Evolutionary conservation across 208 protist species (phyloP).

Genomic region (Leishmania lainsoni): DNA sequence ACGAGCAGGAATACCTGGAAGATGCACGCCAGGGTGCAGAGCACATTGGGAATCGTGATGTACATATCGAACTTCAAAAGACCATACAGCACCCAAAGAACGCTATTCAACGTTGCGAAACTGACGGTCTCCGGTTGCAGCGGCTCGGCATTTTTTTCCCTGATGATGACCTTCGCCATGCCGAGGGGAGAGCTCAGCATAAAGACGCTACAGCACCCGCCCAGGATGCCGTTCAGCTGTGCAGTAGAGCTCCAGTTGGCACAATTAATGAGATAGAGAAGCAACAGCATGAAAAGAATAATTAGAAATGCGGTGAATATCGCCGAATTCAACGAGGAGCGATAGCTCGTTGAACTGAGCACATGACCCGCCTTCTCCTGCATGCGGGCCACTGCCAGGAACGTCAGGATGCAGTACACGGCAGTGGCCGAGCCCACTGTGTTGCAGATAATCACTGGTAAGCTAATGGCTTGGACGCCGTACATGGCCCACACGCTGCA

Average conservation of each 20-base stretch:
- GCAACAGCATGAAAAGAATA: constrained; percentile 32
- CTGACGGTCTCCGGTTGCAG: constrained; percentile 54
- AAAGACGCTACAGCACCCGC: constrained; percentile 51
- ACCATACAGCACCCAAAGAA: constrained; percentile 67
- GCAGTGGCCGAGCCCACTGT: constrained; percentile 46
- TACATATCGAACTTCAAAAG: constrained; percentile 46
- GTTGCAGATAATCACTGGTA: constrained; percentile 59
- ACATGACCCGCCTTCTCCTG: constrained; percentile 48
- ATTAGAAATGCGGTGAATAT: constrained; percentile 20
- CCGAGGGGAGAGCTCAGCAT: constrained; percentile 74
- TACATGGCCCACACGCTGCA: constrained; percentile 71
- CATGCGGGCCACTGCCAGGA: constrained; percentile 47
- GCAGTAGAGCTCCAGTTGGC: constrained; percentile 15
- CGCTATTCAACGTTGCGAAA: constrained; percentile 54
- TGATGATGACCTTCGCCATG: constrained; percentile 60
- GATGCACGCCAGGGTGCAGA: constrained; percentile 50
- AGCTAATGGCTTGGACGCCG: constrained; percentile 33
- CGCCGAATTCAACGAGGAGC: constrained; percentile 18
- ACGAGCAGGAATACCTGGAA: constrained; percentile 61
- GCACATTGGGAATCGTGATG: constrained; percentile 52
- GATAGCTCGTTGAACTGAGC: constrained; percentile 49
- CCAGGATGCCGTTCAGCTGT: constrained; percentile 51
- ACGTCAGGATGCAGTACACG: constrained; percentile 61
- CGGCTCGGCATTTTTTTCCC: constrained; percentile 55
- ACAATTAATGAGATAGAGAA: constrained; percentile 40